A percentile compares a stretch with the other conserved stretches of the same genome.
phyloP scores from a whole-genome alignment of 2,329 filamentous ascomycete species.

The Exophiala spinifera region DNA sequence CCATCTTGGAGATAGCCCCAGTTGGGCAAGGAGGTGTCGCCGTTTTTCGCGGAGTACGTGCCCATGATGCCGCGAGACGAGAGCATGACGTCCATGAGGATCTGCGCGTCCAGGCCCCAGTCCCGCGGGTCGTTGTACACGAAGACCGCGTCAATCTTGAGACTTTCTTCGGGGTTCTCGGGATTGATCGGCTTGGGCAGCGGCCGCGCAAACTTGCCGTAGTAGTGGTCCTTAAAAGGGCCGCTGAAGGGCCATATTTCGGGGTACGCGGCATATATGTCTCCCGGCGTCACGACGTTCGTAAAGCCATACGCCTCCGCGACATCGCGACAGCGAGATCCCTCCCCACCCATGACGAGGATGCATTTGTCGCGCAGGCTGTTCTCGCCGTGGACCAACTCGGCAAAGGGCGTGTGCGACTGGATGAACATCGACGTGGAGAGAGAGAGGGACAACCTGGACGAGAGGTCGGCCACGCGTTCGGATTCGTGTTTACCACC shows the following conservation, averaged over 20 bases:
- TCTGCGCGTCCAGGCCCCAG: conserved; percentile 85
- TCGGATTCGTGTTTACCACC: conserved; percentile 79
- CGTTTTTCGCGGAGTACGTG: conserved; percentile 73
- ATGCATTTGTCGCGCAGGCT: conserved; percentile 61
- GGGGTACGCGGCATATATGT: conserved; percentile 72
- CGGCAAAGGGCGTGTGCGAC: conserved; percentile 84
- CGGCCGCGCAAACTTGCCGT: conserved; percentile 39
- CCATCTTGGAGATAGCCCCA: conserved; percentile 77
- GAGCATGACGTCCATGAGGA: conserved; percentile 79
- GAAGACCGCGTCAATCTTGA: conserved; percentile 86
- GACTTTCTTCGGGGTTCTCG: conserved; percentile 43
- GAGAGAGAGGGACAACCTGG: conserved; percentile 61
- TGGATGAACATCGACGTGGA: conserved; percentile 73
- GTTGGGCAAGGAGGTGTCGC: conserved; percentile 61
- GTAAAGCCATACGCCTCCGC: conserved; percentile 76
- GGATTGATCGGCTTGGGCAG: conserved; percentile 40
- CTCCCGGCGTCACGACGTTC: conserved; percentile 78
- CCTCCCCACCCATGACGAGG: conserved; percentile 69
- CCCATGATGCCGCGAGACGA: conserved; percentile 76
- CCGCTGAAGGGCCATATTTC: conserved; percentile 80
- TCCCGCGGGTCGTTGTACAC: conserved; percentile 95
- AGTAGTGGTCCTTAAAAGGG: conserved; percentile 62
- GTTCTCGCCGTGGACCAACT: conserved; percentile 60
- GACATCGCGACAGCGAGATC: conserved; percentile 65
- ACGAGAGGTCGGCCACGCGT: conserved; percentile 66